Base-by-base conservation (phyloP, 805 yeast species). In the Wickerhamomyces xylosicus region DNA sequence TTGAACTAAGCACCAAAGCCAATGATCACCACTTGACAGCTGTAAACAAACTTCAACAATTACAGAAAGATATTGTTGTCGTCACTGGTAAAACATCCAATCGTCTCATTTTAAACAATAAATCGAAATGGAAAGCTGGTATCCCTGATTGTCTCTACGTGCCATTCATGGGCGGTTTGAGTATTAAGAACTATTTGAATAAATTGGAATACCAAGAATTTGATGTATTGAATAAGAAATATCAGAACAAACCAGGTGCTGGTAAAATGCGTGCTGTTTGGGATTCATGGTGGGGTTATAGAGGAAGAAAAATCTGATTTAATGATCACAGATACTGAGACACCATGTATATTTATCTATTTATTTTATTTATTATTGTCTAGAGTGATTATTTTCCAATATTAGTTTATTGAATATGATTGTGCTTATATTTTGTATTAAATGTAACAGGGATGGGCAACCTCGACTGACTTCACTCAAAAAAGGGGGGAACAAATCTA, bases 1-100 rank as follows among this genome's bases (percentile, higher is more conserved):
- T 71, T 50, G 85, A 79, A 35, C 72, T 80, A 5, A 84, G 92
- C 3, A 74, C 80, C 5, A 61, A 69, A 1, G 92, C 95, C 3
- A 85, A 85, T 58, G 95, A 85, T 54, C 95, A 85, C 56, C 52
- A 85, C 3, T 55, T 85, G 4, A 64, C 87, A 1, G 86, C 92
- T 2, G 63, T 82, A 37, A 56, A 63, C n/a, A 74, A 81, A 47
- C 54, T 80, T 19, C 43, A 48, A 1, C 53, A 63, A 25, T 55
- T 71, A 13, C 62, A 59, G 39, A 44, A 42, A 3, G 66, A 63
- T 15, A 64, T 74, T n/a, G 45, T 47, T 1, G 46, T 54, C 2
- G 47, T 62, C 2, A 56, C 67, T 5, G 37, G 37, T 2, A 8
- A 27, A 4, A 39, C 43, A 13, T 39, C 49, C 48, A 56, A 52